phyloP scores from a whole-genome alignment of 768 basidiomycete species.

The Gymnopilus junonius region DNA sequence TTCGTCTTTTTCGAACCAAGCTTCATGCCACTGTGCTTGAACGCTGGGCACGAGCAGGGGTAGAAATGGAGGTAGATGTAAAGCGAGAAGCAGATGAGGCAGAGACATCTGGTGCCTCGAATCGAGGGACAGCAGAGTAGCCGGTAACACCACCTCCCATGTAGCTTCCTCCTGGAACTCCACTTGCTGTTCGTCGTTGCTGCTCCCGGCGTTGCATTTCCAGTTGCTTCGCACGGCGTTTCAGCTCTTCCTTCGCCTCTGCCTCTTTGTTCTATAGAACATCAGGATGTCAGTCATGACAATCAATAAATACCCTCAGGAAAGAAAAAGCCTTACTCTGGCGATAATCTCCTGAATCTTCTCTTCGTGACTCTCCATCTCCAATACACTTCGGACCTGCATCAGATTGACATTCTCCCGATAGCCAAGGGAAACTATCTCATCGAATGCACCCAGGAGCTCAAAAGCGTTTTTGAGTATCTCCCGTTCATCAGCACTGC shows the following conservation, averaged over 20 bases:
- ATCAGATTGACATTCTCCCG: conserved; percentile 78
- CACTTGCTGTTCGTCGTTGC: conserved; percentile 69
- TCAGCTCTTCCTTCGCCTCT: conserved; percentile 98
- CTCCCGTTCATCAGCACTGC: conserved; percentile 86
- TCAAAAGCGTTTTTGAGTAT: conserved; percentile 92
- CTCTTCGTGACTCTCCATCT: conserved; percentile 93
- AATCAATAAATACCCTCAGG: neutral
- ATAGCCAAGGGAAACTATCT: conserved; percentile 91
- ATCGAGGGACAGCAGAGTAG: conserved; percentile 74
- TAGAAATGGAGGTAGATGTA: conserved; percentile 45
- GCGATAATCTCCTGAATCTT: conserved; percentile 99
- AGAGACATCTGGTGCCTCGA: conserved; percentile 63
- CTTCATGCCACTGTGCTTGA: conserved; percentile 97
- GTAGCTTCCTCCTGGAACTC: conserved; percentile 53
- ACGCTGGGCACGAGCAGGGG: conserved; percentile 73
- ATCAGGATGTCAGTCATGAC: neutral
- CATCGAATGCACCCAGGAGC: conserved; percentile 93
- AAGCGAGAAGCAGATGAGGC: conserved; percentile 41
- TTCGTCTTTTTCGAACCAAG: conserved; percentile 91
- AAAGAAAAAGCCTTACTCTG: conserved; percentile 55
- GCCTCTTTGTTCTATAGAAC: conserved; percentile 91
- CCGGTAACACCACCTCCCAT: conserved; percentile 71
- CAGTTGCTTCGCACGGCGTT: conserved; percentile 95
- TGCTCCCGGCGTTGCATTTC: conserved; percentile 98
- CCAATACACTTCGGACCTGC: conserved; percentile 78